Evolutionary conservation across 352 stramenopile species (phyloP).

Genomic region (Globisporangium solare): DNA sequence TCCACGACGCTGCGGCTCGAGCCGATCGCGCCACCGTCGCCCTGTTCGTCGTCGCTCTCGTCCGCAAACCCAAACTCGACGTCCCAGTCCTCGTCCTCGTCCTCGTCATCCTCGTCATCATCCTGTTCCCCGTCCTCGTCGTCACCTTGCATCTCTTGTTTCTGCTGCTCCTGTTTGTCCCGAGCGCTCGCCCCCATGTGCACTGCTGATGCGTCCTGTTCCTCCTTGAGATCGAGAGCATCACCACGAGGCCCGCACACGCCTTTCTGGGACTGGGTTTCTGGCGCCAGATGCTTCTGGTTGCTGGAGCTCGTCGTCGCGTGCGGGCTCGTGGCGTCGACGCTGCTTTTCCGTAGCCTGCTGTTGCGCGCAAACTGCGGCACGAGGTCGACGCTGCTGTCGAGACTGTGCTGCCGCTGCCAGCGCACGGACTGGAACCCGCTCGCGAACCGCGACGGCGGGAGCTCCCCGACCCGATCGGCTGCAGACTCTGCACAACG

Average conservation of each 20-base stretch:
- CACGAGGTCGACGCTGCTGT: conserved; percentile 24
- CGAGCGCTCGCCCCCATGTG: too few species aligned
- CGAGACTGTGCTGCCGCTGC: conserved; percentile 25
- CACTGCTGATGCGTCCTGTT: too few species aligned
- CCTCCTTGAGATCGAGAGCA: too few species aligned
- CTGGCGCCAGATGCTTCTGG: neutral
- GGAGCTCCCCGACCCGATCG: conserved; percentile 5
- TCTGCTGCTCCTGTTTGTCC: neutral
- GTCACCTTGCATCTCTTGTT: conserved; percentile 1
- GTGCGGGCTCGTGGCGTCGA: conserved; percentile 1
- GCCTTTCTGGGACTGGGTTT: too few species aligned
- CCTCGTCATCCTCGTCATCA: conserved; percentile 20
- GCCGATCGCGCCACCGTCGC: conserved; percentile 16
- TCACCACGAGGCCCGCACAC: too few species aligned
- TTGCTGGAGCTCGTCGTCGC: conserved; percentile 15
- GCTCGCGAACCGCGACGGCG: conserved; percentile 16
- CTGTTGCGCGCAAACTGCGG: conserved; percentile 18
- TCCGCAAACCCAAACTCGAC: conserved; percentile 72
- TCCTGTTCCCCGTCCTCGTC: neutral
- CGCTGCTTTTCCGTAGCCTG: conserved; percentile 28
- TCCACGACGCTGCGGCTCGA: conserved; percentile 41
- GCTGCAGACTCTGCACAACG: neutral
- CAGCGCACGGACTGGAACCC: conserved; percentile 29
- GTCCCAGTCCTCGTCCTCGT: conserved; percentile 71
- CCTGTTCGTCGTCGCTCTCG: conserved; percentile 31